These are phyloP conservation scores for Fusarium sp. DNA, from an alignment of 2,329 filamentous ascomycete genomes.

Conservation along the genomic window DNA sequence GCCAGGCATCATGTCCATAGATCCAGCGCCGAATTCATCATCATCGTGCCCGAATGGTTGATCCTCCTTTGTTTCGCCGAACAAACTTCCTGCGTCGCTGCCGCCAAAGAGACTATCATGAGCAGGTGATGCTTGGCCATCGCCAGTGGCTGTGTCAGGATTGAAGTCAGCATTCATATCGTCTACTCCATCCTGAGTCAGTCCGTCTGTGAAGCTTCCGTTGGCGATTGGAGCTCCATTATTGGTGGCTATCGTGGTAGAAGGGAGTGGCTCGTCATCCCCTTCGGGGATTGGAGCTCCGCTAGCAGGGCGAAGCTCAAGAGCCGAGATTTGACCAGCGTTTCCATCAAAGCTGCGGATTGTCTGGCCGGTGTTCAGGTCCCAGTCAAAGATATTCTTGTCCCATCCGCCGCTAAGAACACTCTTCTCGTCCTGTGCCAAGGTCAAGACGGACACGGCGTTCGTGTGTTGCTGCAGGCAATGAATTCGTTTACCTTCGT, in stretches of 20 bases:
- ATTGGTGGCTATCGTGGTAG: constrained; percentile 81
- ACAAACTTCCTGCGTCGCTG: constrained; percentile 83
- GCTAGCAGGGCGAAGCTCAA: constrained; percentile 85
- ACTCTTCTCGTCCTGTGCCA: constrained; percentile 86
- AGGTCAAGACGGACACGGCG: constrained; percentile 86
- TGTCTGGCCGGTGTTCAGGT: constrained; percentile 84
- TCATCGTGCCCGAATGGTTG: constrained; percentile 82
- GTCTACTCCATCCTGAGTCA: constrained; percentile 29
- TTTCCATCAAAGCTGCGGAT: constrained; percentile 81
- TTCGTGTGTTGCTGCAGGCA: constrained; percentile 86
- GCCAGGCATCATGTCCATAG: constrained; percentile 68
- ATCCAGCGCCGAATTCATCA: constrained; percentile 78
- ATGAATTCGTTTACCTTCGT: constrained; percentile 90
- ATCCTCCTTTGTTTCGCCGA: constrained; percentile 76
- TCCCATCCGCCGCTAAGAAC: constrained; percentile 97
- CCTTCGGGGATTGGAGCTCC: constrained; percentile 80
- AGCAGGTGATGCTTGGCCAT: constrained; percentile 73
- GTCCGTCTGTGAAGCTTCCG: constrained; percentile 52
- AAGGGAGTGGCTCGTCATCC: constrained; percentile 67
- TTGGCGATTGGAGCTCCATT: constrained; percentile 71
- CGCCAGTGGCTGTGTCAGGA: constrained; percentile 43
- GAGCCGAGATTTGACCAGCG: constrained; percentile 85
- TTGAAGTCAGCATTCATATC: constrained; percentile 42
- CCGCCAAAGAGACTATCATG: constrained; percentile 86
- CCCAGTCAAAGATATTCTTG: constrained; percentile 94